phyloP scores from a whole-genome alignment of 345 rosid genomes.

The Eucalyptus coolabah region DNA sequence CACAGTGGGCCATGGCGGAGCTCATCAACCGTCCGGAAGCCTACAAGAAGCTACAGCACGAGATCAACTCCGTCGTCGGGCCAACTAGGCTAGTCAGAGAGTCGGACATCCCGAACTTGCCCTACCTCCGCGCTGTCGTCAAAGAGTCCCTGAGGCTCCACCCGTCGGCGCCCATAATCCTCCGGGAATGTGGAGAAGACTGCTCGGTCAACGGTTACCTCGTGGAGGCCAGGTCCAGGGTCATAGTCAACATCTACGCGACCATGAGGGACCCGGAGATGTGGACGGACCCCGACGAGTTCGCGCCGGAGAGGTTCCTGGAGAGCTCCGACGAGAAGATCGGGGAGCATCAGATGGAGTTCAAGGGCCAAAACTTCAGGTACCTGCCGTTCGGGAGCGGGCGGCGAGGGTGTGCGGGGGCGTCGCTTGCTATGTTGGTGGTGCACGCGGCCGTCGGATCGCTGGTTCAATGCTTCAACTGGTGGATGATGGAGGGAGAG shows the following conservation, averaged over 20 bases:
- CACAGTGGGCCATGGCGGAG: constrained; percentile 19
- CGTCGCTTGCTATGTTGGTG: not conserved
- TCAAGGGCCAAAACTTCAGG: constrained; percentile 1
- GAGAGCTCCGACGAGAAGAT: not conserved
- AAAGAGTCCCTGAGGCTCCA: constrained; percentile 15
- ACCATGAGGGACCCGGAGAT: constrained; percentile 22
- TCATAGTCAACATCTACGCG: constrained; percentile 11
- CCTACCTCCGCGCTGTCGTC: constrained; percentile 11
- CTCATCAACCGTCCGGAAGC: constrained; percentile 5
- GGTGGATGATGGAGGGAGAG: constrained; percentile 13
- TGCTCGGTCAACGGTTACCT: constrained; percentile 14
- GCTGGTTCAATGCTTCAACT: constrained; percentile 29
- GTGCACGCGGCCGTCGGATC: constrained; percentile 14
- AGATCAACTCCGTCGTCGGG: constrained; percentile 5
- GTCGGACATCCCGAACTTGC: constrained; percentile 7
- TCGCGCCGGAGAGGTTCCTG: constrained; percentile 26
- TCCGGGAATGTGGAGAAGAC: not conserved
- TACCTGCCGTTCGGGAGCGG: constrained; percentile 32
- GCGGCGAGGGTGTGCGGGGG: constrained; percentile 18
- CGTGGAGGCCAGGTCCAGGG: constrained; percentile 2
- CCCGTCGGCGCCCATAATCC: constrained; percentile 1
- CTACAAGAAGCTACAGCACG: constrained; percentile 4
- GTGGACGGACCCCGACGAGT: constrained; percentile 11
- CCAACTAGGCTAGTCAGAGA: not conserved
- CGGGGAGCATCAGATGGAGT: not conserved